A percentile compares a stretch with the other conserved stretches of the same genome.
Conservation (phyloP, 1,284 basidiomycete genomes). For the Apiotrichum akiyoshidainum region DNA sequence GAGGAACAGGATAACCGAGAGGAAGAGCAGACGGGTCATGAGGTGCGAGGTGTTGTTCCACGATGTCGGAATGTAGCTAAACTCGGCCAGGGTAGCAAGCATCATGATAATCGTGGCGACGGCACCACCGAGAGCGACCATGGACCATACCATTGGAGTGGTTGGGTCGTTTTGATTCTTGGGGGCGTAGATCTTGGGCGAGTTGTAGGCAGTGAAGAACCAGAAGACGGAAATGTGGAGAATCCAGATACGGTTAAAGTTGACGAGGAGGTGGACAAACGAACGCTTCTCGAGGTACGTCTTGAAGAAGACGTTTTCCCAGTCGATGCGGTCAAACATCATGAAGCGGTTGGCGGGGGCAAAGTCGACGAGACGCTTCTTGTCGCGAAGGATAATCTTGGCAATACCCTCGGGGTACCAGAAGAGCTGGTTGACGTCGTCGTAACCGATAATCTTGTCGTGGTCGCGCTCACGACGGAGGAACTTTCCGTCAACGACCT, state of each 20-base stretch:
- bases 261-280: conserved; percentile 88
- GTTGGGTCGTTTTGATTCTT: conserved; percentile 52
- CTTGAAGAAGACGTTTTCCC: conserved; percentile 93
- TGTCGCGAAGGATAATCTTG: conserved; percentile 81
- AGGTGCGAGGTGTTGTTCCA: conserved; percentile 97
- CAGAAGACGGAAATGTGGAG: conserved; percentile 87
- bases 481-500: conserved; percentile 93
- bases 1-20: conserved; percentile 74
- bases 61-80: conserved; percentile 90
- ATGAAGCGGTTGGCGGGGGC: conserved; percentile 86
- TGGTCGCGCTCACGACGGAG: conserved; percentile 90
- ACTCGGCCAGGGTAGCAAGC: conserved; percentile 82
- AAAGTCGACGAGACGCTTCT: conserved; percentile 85
- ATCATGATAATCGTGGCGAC: conserved; percentile 92
- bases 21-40: conserved; percentile 77
- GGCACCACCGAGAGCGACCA: conserved; percentile 82
- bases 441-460: conserved; percentile 93
- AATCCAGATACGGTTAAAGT: conserved; percentile 98
- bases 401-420: conserved; percentile 99
- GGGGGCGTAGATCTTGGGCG: conserved; percentile 74
- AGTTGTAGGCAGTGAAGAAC: conserved; percentile 93
- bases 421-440: conserved; percentile 98
- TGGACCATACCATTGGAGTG: conserved; percentile 69
- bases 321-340: conserved; percentile 91
- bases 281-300: conserved; percentile 95